Base-by-base conservation (phyloP, 2,329 filamentous ascomycete species). In the Fonsecaea erecta region DNA sequence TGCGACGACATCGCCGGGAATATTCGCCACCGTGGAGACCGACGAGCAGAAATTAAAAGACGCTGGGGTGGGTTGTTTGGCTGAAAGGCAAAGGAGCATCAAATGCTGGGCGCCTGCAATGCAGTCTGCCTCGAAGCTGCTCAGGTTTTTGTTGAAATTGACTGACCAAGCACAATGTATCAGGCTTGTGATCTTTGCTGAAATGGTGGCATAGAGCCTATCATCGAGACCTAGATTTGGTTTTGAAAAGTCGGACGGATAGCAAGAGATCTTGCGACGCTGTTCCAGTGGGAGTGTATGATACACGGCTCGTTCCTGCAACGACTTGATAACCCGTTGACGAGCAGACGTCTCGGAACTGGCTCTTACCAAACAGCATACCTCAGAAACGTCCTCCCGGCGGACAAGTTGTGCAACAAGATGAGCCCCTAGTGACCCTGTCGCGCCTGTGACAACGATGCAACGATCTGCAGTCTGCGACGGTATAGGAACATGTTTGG, bases 91-190 rank as follows among this genome's bases (percentile, higher is more conserved):
- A 14, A 80, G 71, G 57, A 76, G 71, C 46, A 80, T 74, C 12
- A 77, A 70, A 46, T 65, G 60, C 30, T 52, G 48, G 18, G 65
- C 46, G 5, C 63, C 68, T 14, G 67, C 58, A 30, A 68, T 66
- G 28, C 65, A 67, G 32, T 82, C 82, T 66, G 84, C 81, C 60
- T 81, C 81, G 70, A 89, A 89, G 66, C 82, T 85, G 53, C 75
- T 75, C 0, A 89, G 77, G 5, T 81, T 80, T 63, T 86, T 78
- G 46, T 82, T 84, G 76, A 89, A 89, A 74, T 89, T 89, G 30
- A 89, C 87, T 0, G 84, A 80, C 87, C 87, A 89, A 16, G 86
- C 86, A 12, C 86, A 80, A 72, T 89, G 87, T 59, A 90, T 82
- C 21, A 91, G 77, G 2, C 80, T 74, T 0, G 82, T 84, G 1